Evolutionary conservation across 164 flowering plant genomes (phyloP), one percentile per base, ranked within the genome.

Genomic region (grape (Vitis vinifera)): DNA sequence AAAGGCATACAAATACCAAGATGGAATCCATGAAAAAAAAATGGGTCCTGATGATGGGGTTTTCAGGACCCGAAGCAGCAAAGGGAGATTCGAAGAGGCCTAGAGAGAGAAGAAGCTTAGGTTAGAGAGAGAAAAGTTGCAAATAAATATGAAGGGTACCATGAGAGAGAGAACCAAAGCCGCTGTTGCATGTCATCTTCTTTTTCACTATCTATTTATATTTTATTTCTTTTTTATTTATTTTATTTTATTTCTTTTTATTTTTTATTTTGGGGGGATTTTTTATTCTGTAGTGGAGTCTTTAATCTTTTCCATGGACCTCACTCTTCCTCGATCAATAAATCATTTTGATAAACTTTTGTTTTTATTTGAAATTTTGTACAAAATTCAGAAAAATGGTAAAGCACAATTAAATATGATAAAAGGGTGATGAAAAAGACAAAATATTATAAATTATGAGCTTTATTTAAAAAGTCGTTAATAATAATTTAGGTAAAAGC

Each of bases 31-130:
- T 27, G 9, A 29, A 60, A 11, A 29, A 29, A 6, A 60, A 4
- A 12, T 65, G 76, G 75, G 78, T 76, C 73, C 80, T 78, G 71
- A 63, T 60, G 19, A 58, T 51, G 74, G 72, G 71, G 29, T 16
- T 76, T 78, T 80, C 70, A 69, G 77, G 78, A 73, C 76, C 76
- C 79, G 67, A 75, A 71, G 65, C 63, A 71, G 77, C 17, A 10
- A 71, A 67, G 63, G 69, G 80, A 77, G 82, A 84, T 79, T 79
- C 76, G 78, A 59, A 17, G 80, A 62, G 73, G 80, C 47, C 71
- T 72, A 75, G 78, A 62, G 71, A 71, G 70, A 62, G 77, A 68
- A 71, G 58, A 70, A 57, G 60, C 53, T 15, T 10, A 10, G 30
- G 15, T 2, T 51, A 55, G 74, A 69, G 68, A 63, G 31, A 19